A percentile compares a stretch with the other conserved stretches of the same genome.
Conservation (phyloP, 1,284 basidiomycete genomes). For the Cutaneotrichosporon sp. region DNA sequence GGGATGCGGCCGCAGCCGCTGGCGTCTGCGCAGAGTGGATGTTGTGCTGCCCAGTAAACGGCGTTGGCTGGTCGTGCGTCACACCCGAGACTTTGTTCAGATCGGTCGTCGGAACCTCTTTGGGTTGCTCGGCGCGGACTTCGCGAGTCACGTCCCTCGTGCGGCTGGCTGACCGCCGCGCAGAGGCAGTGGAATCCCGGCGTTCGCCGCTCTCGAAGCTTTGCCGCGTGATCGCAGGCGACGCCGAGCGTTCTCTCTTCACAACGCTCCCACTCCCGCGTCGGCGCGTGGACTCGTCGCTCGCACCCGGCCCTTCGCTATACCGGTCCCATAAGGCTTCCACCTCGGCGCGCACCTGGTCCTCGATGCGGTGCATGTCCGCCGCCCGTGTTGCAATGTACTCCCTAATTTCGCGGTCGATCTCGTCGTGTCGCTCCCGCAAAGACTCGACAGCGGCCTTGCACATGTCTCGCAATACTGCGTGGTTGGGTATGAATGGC, state of each 20-base stretch:
- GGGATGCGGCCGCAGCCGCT: conserved; percentile 18
- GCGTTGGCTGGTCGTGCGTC: background rate
- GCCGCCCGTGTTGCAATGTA: conserved; percentile 31
- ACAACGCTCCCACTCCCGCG: conserved; percentile 2
- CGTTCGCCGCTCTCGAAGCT: background rate
- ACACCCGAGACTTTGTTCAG: conserved; percentile 8
- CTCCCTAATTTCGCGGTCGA: conserved; percentile 37
- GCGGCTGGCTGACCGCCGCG: background rate
- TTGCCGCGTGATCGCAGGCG: background rate
- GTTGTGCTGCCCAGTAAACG: conserved; percentile 10
- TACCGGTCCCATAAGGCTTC: conserved; percentile 44
- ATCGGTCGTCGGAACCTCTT: conserved; percentile 4
- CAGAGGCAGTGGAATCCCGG: background rate
- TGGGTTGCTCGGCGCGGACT: too few relatives aligned
- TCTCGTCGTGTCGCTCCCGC: conserved; percentile 22
- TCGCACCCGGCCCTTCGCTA: conserved; percentile 28
- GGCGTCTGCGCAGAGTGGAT: conserved; percentile 7
- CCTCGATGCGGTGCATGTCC: conserved; percentile 39
- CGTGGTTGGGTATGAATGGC: conserved; percentile 49
- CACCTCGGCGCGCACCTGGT: conserved; percentile 40
- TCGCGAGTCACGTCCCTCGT: background rate
- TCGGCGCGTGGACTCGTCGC: conserved; percentile 7
- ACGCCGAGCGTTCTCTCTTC: background rate
- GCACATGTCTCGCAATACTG: conserved; percentile 43
- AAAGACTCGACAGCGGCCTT: conserved; percentile 32